Conservation (phyloP, 2,329 filamentous ascomycete genomes). For the Hypoxylon sp. region DNA sequence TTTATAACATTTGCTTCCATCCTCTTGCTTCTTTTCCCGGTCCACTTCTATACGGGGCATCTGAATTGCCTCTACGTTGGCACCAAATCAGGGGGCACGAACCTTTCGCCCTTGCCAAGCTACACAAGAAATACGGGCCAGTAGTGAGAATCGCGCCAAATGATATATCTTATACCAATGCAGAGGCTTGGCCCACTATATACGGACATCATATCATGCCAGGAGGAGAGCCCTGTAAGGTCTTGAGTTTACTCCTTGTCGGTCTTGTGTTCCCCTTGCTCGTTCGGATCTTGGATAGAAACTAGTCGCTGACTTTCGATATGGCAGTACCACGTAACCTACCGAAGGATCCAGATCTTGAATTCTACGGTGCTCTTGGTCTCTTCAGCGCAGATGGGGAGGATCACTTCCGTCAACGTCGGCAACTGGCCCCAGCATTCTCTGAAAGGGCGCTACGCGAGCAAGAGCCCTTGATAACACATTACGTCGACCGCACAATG, state of each 20-base stretch:
- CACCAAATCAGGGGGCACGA: constrained; percentile 14
- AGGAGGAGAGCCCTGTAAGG: constrained; percentile 7
- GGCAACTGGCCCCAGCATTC: constrained; percentile 21
- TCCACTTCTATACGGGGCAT: constrained; percentile 16
- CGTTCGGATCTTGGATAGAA: background rate
- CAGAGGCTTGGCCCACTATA: constrained; percentile 21
- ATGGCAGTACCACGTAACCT: constrained; percentile 20
- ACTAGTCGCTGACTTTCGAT: background rate
- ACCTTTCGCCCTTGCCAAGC: constrained; percentile 6
- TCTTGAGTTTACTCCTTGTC: background rate
- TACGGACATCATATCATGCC: constrained; percentile 8
- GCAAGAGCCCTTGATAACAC: constrained; percentile 24
- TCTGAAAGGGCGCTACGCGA: constrained; percentile 25
- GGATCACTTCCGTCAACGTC: constrained; percentile 21
- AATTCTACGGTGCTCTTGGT: constrained; percentile 21
- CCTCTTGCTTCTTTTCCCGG: constrained; percentile 25
- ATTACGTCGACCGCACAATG: constrained; percentile 25
- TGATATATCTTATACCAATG: constrained; percentile 17
- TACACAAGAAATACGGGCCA: constrained; percentile 15
- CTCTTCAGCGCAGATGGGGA: constrained; percentile 23
- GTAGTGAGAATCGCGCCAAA: constrained; percentile 22
- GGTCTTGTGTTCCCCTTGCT: background rate
- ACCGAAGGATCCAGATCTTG: constrained; percentile 17
- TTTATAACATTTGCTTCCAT: constrained; percentile 23
- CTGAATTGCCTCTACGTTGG: constrained; percentile 14